A percentile compares a stretch with the other conserved stretches of the same genome.
phyloP scores from a whole-genome alignment of 352 stramenopile species.

The Globisporangium camurandrum region DNA sequence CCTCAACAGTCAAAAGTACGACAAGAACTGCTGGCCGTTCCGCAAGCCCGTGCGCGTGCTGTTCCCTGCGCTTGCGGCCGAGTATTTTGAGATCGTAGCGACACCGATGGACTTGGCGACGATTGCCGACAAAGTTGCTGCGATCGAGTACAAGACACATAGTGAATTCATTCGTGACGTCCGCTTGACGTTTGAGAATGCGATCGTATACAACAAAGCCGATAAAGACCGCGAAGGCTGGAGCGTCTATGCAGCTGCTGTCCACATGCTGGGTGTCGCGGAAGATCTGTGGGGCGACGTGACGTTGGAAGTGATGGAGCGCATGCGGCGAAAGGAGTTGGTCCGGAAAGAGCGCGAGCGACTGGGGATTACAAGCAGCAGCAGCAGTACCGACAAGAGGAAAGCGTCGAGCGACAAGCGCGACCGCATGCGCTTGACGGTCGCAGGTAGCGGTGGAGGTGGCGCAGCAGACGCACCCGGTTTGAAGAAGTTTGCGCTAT shows the following conservation, averaged over 20 bases:
- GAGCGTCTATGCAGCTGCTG: slow-evolving; percentile 72
- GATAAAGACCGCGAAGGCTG: slow-evolving; percentile 78
- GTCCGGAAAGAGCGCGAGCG: slow-evolving; percentile 65
- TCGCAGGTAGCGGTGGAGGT: neutral
- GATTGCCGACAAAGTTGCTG: slow-evolving; percentile 53
- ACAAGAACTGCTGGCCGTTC: slow-evolving; percentile 85
- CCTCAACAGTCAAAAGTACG: slow-evolving; percentile 81
- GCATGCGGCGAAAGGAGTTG: slow-evolving; percentile 57
- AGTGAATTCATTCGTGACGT: slow-evolving; percentile 79
- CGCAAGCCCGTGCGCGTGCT: slow-evolving; percentile 66
- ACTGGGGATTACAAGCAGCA: slow-evolving; percentile 35
- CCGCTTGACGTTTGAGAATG: slow-evolving; percentile 80
- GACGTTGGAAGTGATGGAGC: slow-evolving; percentile 70
- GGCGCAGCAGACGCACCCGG: neutral
- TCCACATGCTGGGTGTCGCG: slow-evolving; percentile 62
- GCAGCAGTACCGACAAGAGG: slow-evolving; percentile 27
- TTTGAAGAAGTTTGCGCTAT: slow-evolving; percentile 3
- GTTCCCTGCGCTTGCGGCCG: slow-evolving; percentile 57
- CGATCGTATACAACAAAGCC: slow-evolving; percentile 67
- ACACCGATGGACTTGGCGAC: slow-evolving; percentile 76
- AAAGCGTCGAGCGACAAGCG: too few species aligned
- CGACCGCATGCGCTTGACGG: slow-evolving; percentile 8
- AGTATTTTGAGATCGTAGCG: slow-evolving; percentile 83
- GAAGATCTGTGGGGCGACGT: slow-evolving; percentile 76
- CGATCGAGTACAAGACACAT: slow-evolving; percentile 72